Evolutionary conservation across 345 rosid genomes (phyloP), one percentile per base, ranked within the genome.

Genomic region (Salix purpurea): DNA sequence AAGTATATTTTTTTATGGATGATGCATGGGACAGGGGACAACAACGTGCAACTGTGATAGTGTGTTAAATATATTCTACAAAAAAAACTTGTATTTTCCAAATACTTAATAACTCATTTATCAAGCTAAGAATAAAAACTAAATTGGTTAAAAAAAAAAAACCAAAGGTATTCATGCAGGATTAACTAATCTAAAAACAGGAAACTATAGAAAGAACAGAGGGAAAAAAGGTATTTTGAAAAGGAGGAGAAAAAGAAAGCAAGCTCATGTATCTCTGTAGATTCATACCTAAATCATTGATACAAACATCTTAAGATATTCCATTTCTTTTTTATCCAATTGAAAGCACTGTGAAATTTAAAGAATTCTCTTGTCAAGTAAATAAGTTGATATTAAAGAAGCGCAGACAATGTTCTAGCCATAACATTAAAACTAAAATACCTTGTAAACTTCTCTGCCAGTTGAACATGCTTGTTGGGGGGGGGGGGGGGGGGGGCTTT

Each of bases 361-460:
- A 74, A 78, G 42, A 61, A 18, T 58, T 56, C 28, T 68, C 34
- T 76, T 32, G 83, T 61, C 44, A 64, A 74, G 46, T 60, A 58
- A 34, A 50, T 36, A 24, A 39, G 18, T 12, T 65, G 64, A 75
- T 75, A 54, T 74, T 10, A 46, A 75, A 73, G 23, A 75, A 36
- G 69, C 48, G 26, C 56, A 69, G 14, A 12, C 15, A 30, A 52
- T 28, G 30, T 50, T 61, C 73, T 19, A 24, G 58, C 28, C 39
- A 24, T 32, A 65, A 72, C 52, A 61, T 13, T 16, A 65, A 46
- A 11, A 56, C 6, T 26, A 52, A 62, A 76, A 75, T 88, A 92
- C 98, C 93, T 87, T 92, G 89, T 93, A 96, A 82, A 96, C 98
- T 85, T 91, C 96, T 79, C 32, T 30, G 32, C 90, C 98, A 30